Conservation (phyloP, 2,329 filamentous ascomycete genomes). For the Nakataea oryzae region DNA sequence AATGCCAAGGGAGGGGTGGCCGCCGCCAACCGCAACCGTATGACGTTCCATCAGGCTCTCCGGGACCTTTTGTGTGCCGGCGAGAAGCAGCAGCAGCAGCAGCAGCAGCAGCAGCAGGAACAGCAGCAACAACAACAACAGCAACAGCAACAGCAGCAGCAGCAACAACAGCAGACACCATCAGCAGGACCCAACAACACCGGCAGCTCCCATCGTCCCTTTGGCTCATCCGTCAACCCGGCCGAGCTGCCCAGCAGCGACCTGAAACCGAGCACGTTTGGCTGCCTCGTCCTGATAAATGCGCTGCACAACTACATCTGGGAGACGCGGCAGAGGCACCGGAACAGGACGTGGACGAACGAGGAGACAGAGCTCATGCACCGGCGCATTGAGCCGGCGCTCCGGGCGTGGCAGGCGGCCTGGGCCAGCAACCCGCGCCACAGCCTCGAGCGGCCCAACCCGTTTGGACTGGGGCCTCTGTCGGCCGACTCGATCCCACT, state of each 20-base stretch:
- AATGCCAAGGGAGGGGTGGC: slow-evolving; percentile 63
- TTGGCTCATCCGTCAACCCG: slow-evolving; percentile 32
- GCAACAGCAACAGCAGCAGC: slow-evolving; percentile 48
- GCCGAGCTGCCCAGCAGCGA: slow-evolving; percentile 46
- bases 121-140: slow-evolving; percentile 49
- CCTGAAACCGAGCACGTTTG: slow-evolving; percentile 78
- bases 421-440: slow-evolving; percentile 84
- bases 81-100: slow-evolving; percentile 44
- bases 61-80: slow-evolving; percentile 73
- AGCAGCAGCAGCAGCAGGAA: slow-evolving; percentile 35
- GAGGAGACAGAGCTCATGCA: slow-evolving; percentile 96
- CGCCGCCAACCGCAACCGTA: slow-evolving; percentile 57
- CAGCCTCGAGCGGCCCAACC: slow-evolving; percentile 74
- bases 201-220: slow-evolving; percentile 27
- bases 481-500: slow-evolving; percentile 87
- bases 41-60: slow-evolving; percentile 74
- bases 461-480: slow-evolving; percentile 69
- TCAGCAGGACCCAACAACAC: slow-evolving; percentile 13
- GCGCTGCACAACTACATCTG: slow-evolving; percentile 97
- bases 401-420: slow-evolving; percentile 88
- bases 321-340: slow-evolving; percentile 87
- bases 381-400: slow-evolving; percentile 82
- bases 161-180: slow-evolving; percentile 32
- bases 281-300: slow-evolving; percentile 84
- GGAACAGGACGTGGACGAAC: slow-evolving; percentile 79